These are phyloP conservation scores for Stemphylium vesicarium DNA, from an alignment of 2,329 filamentous ascomycete genomes.

Conservation along the genomic window DNA sequence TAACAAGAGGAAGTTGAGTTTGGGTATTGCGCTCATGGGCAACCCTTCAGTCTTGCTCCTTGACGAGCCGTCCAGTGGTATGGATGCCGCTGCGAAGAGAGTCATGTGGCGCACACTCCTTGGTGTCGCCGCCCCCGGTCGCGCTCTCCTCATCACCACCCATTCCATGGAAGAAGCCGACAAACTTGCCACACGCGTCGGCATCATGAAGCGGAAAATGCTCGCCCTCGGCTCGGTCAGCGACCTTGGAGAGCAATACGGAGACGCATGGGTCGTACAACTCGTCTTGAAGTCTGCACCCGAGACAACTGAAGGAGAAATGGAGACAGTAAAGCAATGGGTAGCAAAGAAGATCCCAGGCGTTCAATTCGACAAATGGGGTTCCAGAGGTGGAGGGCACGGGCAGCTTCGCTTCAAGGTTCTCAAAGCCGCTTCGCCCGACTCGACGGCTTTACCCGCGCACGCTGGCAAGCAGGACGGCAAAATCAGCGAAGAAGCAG, in stretches of 20 bases:
- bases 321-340: conserved; percentile 70
- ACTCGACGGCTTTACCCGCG: conserved; percentile 38
- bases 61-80: conserved; percentile 86
- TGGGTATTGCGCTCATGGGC: conserved; percentile 91
- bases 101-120: conserved; percentile 90
- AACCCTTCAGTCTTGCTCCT: conserved; percentile 87
- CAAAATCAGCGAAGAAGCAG: conserved; percentile 24
- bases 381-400: conserved; percentile 76
- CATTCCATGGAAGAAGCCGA: conserved; percentile 97
- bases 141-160: conserved; percentile 87
- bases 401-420: conserved; percentile 88
- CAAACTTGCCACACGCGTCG: conserved; percentile 80
- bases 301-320: conserved; percentile 72
- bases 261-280: conserved; percentile 81
- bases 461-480: conserved; percentile 2
- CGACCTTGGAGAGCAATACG: conserved; percentile 74
- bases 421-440: conserved; percentile 54
- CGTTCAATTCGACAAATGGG: conserved; percentile 61
- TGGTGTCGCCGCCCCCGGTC: conserved; percentile 70
- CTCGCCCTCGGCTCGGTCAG: conserved; percentile 81
- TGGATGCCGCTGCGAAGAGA: conserved; percentile 89
- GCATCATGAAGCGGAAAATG: conserved; percentile 86
- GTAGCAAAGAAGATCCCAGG: conserved; percentile 65
- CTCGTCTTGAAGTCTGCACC: conserved; percentile 78
- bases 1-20: conserved; percentile 89